A percentile compares a stretch with the other conserved stretches of the same genome.
Conservation (phyloP, 257 asterid species). For the Solanum chiquidenum region DNA sequence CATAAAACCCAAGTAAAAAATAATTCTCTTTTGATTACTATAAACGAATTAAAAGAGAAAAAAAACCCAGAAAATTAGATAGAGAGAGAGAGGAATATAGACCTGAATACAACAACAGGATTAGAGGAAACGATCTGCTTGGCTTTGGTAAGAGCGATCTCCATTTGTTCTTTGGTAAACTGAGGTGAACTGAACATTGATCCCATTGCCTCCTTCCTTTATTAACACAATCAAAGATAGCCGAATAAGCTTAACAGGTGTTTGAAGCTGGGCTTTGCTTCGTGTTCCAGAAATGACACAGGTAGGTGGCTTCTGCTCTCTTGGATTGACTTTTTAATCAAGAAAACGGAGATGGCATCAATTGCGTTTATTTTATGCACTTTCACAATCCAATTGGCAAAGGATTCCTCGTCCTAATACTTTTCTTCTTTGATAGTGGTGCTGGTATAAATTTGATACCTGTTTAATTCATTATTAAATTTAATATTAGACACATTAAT, state of each 20-base stretch:
- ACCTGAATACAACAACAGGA: conserved; percentile 76
- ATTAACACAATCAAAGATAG: background rate
- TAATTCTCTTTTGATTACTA: background rate
- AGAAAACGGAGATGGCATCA: background rate
- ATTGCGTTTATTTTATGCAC: background rate
- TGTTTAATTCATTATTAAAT: no score
- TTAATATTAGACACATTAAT: background rate
- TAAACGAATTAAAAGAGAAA: background rate
- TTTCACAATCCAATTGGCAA: background rate
- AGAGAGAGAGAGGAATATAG: background rate
- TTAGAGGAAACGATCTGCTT: conserved; percentile 60
- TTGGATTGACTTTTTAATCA: background rate
- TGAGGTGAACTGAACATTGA: conserved; percentile 41
- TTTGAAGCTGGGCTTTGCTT: conserved; percentile 5
- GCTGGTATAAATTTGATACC: no score
- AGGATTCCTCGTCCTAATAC: background rate
- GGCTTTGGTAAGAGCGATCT: conserved; percentile 54
- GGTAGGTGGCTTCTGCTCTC: background rate
- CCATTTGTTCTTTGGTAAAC: conserved; percentile 32
- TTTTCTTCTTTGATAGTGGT: background rate
- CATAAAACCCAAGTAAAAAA: background rate
- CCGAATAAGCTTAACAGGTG: conserved; percentile 9
- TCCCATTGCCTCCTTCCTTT: conserved; percentile 25
- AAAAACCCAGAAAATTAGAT: background rate
- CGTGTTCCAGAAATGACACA: conserved; percentile 4